Percentiles rank a stretch among this genome's conserved stretches.
phyloP scores from a whole-genome alignment of 2,329 filamentous ascomycete species.

The Endoconidiophora polonica region DNA sequence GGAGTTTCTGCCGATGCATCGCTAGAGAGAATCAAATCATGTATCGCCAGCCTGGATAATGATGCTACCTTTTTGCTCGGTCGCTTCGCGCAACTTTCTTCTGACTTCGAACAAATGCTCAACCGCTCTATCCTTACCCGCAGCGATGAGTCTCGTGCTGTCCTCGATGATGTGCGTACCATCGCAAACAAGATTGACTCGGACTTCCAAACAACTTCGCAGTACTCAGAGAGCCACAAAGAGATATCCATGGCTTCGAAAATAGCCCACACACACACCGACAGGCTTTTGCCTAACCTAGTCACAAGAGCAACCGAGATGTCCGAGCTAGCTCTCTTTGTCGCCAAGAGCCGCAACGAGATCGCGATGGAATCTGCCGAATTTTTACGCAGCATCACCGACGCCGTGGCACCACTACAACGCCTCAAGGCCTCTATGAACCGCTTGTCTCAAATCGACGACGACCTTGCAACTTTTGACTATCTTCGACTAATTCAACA shows the following conservation, averaged over 20 bases:
- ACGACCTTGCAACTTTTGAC: conserved; percentile 67
- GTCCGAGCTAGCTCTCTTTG: conserved; percentile 41
- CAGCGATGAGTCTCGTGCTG: conserved; percentile 45
- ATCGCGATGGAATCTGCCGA: conserved; percentile 48
- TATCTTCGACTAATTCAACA: conserved; percentile 64
- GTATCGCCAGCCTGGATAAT: conserved; percentile 44
- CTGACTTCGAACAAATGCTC: conserved; percentile 44
- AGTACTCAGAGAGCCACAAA: conserved; percentile 45
- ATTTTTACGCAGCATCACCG: conserved; percentile 70
- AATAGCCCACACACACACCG: conserved; percentile 45
- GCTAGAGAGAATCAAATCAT: conserved; percentile 41
- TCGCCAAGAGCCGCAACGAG: conserved; percentile 49
- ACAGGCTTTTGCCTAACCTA: conserved; percentile 41
- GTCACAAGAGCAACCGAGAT: conserved; percentile 41
- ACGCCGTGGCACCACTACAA: conserved; percentile 29
- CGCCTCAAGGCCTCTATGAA: conserved; percentile 47
- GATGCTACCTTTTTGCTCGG: conserved; percentile 35
- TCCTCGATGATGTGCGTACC: conserved; percentile 73
- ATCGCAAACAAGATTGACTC: conserved; percentile 73
- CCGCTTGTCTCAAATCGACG: conserved; percentile 52
- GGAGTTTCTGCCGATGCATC: conserved; percentile 45
- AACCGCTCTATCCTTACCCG: conserved; percentile 39
- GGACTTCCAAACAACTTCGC: conserved; percentile 64
- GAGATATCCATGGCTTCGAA: conserved; percentile 46
- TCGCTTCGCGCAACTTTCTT: conserved; percentile 38